These are phyloP conservation scores for Acanthamoeba royreba DNA, from an alignment of 208 protist genomes.

Conservation along the genomic window DNA sequence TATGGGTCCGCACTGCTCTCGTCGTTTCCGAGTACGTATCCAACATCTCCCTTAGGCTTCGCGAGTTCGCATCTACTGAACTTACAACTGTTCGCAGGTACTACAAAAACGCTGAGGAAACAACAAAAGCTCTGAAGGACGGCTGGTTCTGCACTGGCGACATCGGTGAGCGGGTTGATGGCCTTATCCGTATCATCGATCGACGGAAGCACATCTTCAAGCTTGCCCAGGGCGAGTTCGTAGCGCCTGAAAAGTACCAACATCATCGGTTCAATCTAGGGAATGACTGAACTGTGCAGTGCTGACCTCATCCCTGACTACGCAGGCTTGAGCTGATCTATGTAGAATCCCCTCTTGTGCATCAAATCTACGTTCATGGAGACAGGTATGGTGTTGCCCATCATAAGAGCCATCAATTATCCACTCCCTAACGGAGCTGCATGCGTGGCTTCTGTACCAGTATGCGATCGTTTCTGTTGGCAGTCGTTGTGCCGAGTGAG, in stretches of 20 bases:
- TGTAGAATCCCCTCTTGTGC: neutral
- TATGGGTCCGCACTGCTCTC: neutral
- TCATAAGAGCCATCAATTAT: too few species aligned
- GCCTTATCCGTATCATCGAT: neutral
- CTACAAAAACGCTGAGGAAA: neutral
- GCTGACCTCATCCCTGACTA: too few species aligned
- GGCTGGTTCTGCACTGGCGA: constrained; percentile 17
- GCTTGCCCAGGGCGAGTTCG: constrained; percentile 17
- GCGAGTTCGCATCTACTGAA: too few species aligned
- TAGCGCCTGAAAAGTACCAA: neutral
- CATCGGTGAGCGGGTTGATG: neutral
- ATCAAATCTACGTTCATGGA: neutral
- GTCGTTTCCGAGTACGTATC: neutral
- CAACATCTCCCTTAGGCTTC: too few species aligned
- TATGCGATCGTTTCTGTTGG: constrained; percentile 67
- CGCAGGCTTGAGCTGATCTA: neutral
- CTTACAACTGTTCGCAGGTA: neutral
- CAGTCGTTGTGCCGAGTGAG: constrained; percentile 73
- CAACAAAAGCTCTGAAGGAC: neutral
- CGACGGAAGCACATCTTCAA: constrained; percentile 14
- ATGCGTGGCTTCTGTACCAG: too few species aligned
- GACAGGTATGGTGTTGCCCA: neutral
- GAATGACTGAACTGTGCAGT: too few species aligned
- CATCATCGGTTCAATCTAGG: neutral
- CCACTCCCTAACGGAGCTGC: too few species aligned